A percentile compares a stretch with the other conserved stretches of the same genome.
Conservation (phyloP, 345 rosid genomes). For the Toxicodendron radicans region DNA sequence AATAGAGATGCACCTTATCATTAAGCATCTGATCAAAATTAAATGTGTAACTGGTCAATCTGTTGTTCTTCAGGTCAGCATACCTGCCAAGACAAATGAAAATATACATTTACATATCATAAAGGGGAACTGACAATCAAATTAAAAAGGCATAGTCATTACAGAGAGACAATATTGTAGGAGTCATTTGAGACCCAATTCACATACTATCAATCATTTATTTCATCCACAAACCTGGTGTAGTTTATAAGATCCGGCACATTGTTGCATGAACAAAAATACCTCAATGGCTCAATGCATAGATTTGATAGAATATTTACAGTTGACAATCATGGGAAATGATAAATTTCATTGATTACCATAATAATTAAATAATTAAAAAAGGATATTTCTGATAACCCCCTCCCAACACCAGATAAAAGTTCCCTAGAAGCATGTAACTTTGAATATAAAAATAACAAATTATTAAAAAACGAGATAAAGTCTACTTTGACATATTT, state of each 20-base stretch:
- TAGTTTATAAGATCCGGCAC: neutral
- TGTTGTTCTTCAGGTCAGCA: conserved; percentile 89
- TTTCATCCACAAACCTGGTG: neutral
- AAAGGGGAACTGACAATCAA: neutral
- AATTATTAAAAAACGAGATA: neutral
- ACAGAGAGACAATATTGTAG: neutral
- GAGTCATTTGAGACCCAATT: neutral
- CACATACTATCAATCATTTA: neutral
- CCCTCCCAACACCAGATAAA: neutral
- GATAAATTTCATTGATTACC: neutral
- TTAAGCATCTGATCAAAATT: conserved; percentile 85
- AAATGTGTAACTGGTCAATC: conserved; percentile 71
- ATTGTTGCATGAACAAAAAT: neutral
- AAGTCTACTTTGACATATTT: too few species aligned
- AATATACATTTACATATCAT: neutral
- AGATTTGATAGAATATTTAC: neutral
- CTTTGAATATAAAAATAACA: neutral
- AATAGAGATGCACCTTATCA: conserved; percentile 61
- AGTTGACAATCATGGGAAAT: neutral
- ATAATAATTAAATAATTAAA: neutral
- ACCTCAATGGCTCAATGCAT: neutral
- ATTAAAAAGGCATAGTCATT: neutral
- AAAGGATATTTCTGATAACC: neutral
- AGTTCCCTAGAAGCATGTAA: neutral
- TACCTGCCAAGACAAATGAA: conserved; percentile 48